Evolutionary conservation across 2,329 filamentous ascomycete species (phyloP).

Genomic region (Alternaria solani): DNA sequence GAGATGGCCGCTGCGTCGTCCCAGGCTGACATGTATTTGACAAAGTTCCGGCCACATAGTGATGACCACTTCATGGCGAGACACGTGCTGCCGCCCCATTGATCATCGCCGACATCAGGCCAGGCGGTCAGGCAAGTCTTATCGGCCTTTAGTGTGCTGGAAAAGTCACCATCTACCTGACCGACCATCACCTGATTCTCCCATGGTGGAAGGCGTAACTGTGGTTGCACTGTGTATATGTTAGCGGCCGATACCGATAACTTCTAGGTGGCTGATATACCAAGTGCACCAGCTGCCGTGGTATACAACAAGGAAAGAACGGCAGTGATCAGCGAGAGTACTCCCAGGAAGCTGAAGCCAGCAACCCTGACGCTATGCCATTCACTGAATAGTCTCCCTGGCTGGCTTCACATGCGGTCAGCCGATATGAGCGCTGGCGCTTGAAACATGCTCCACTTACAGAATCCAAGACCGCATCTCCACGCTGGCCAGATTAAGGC

Average conservation of each 20-base stretch:
- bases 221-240: constrained; percentile 8
- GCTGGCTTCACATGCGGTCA: constrained; percentile 44
- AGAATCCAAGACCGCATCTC: constrained; percentile 18
- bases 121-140: constrained; percentile 10
- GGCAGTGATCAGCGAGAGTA: constrained; percentile 59
- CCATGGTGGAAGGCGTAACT: constrained; percentile 14
- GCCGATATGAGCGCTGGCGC: neutral
- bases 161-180: constrained; percentile 12
- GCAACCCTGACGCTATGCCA: constrained; percentile 69
- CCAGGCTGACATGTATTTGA: constrained; percentile 13
- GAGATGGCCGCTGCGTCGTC: neutral
- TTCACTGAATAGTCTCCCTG: constrained; percentile 73
- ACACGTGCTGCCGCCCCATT: constrained; percentile 14
- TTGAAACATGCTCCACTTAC: neutral
- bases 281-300: constrained; percentile 16
- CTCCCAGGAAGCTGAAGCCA: constrained; percentile 67
- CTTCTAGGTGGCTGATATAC: neutral
- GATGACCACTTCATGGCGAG: constrained; percentile 14
- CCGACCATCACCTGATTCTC: constrained; percentile 5
- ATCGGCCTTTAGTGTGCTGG: constrained; percentile 2
- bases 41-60: constrained; percentile 11
- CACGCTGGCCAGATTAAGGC: constrained; percentile 10
- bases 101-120: constrained; percentile 12
- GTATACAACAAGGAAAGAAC: constrained; percentile 12
- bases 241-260: neutral